A percentile compares a stretch with the other conserved stretches of the same genome.
Evolutionary conservation across 1,284 basidiomycete species (phyloP).

Genomic region (Ceratobasidium sp.): DNA sequence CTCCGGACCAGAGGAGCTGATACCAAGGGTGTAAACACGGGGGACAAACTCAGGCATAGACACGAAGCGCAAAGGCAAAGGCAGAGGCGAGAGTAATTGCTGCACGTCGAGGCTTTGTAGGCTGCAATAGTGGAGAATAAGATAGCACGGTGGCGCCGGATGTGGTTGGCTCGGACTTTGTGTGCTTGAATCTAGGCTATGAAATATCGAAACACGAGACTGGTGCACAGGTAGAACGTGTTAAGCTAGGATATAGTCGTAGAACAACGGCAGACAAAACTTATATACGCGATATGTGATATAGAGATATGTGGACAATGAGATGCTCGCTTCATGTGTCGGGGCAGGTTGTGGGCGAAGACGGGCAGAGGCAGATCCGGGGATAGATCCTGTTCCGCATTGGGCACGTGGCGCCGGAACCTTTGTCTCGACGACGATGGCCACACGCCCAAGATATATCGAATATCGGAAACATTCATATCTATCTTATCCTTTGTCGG

Average conservation of each 20-base stretch:
- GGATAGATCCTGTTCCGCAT: neutral
- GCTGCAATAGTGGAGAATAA: neutral
- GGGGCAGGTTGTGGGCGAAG: neutral
- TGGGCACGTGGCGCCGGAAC: constrained; percentile 1
- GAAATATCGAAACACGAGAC: neutral
- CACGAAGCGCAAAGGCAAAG: neutral
- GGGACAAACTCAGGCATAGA: constrained; percentile 10
- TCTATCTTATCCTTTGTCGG: constrained; percentile 12
- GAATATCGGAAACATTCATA: neutral
- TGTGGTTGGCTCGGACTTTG: neutral
- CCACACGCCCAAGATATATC: neutral
- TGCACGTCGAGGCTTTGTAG: neutral
- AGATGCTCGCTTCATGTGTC: neutral
- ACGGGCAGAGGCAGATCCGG: constrained; percentile 4
- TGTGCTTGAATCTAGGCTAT: neutral
- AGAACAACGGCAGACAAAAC: neutral
- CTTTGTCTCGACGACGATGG: constrained; percentile 24
- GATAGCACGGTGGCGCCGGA: neutral
- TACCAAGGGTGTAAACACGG: neutral
- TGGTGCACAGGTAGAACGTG: neutral
- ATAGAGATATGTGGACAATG: neutral
- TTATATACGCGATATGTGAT: neutral
- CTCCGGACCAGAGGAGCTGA: constrained; percentile 21
- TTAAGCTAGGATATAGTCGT: neutral
- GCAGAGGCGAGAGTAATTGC: neutral